Base-by-base conservation (phyloP, 371 early-diverging fungal genomes). In the Mortierella sp. region DNA sequence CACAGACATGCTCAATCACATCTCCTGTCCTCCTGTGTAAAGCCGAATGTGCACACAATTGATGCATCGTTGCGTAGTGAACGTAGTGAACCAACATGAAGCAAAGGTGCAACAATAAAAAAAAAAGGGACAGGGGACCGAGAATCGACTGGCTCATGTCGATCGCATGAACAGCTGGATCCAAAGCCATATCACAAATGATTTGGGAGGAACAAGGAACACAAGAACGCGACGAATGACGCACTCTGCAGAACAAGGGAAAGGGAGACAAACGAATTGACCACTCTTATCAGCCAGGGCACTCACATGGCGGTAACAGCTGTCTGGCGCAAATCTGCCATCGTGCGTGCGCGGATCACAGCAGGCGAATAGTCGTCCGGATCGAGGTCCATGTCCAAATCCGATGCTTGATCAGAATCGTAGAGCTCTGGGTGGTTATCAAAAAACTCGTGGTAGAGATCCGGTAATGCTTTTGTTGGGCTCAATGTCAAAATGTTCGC, bases 381-480 rank as follows among this genome's bases (percentile, higher is more conserved):
- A 59, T 71, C 71, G 47, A 71, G 71, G 40, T 65, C 66, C 62
- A 71, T 65, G 62, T 68, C 76, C 37, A 68, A 68, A 45, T 74
- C 76, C 46, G 76, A 74, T 39, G 68, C 67, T 24, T 50, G 64
- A 53, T 68, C 76, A 25, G 76, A 74, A 60, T 67, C 76, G 60
- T 67, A 74, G 7, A 74, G 57, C 54, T 74, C 76, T 5, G 76
- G 76, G 24, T 74, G 68, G 44, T 74, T 67, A 43, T 74, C 76
- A 57, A 74, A 74, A 46, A 74, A 74, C n/a, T 74, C 76, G 44
- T 74, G 76, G 57, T 68, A 76, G n/a, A 76, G 54, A 50, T 76
- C 76, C 27, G 76, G 76, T 21, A 76, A 24, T 12, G 68, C 60
- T 22, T 69, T 69, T 28, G 76, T 64, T 34, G 69, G 69, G 46